Percentiles rank a stretch among this genome's conserved stretches.
These are phyloP conservation scores for Pyracantha coccinea DNA, from an alignment of 331 rosid genomes.

Conservation along the genomic window DNA sequence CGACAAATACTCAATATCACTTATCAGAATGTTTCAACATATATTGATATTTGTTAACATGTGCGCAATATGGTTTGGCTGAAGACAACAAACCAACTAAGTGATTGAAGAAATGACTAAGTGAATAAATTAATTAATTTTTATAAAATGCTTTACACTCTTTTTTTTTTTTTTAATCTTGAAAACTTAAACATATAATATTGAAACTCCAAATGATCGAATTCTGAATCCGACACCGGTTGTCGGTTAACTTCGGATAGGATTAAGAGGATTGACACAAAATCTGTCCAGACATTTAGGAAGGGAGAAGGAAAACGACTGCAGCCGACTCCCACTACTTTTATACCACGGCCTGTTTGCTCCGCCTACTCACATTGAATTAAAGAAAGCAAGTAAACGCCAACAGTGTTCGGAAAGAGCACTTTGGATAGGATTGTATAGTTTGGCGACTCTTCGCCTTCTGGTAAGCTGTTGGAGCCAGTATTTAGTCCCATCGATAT, in stretches of 20 bases:
- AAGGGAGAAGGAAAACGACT: not conserved
- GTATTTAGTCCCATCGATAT: not conserved
- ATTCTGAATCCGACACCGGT: not conserved
- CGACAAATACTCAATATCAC: too few relatives aligned
- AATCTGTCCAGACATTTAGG: not conserved
- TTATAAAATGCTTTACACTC: too few relatives aligned
- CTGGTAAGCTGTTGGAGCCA: not conserved
- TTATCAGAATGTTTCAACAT: too few relatives aligned
- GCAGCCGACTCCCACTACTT: not conserved
- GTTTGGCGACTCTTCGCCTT: not conserved
- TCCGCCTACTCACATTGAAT: not conserved
- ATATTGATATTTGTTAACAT: too few relatives aligned
- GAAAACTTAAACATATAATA: too few relatives aligned
- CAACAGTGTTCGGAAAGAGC: not conserved
- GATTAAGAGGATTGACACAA: not conserved
- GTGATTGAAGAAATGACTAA: too few relatives aligned
- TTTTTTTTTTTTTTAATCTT: too few relatives aligned
- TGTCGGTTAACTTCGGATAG: not conserved
- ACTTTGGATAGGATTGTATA: not conserved
- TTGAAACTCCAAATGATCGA: too few relatives aligned
- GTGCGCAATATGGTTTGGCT: too few relatives aligned
- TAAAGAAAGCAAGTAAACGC: not conserved
- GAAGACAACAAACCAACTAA: too few relatives aligned
- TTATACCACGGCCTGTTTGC: not conserved
- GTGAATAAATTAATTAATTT: too few relatives aligned